Evolutionary conservation across 164 flowering plant genomes (phyloP), one percentile per base, ranked within the genome.

Genomic region (Macadamia integrifolia): DNA sequence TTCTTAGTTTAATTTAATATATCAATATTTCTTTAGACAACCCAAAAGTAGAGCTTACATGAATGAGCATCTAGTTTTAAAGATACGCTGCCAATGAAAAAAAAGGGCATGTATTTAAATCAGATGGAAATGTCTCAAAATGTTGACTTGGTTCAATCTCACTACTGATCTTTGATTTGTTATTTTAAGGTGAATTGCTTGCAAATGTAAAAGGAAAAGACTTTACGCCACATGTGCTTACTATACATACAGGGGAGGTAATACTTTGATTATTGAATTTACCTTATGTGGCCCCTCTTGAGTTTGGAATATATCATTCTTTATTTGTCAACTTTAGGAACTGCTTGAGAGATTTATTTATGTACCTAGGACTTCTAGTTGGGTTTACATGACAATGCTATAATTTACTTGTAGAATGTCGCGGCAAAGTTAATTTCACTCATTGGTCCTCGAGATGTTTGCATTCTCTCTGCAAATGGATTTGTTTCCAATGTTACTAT

Each of bases 401-500:
- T 29, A 3, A 28, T 73, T 59, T 52, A 53, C 58, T 61, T 77
- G 65, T 80, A 90, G 96, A 92, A 90, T 79, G 84, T 88, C 68
- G 78, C 82, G 6, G 68, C 70, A 28, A 90, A 83, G 69, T 81
- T 90, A 48, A 67, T 82, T 49, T 81, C 92, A 0, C 74, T 90
- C 73, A 64, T 85, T 6, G 89, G 88, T 46, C 78, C 86, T 17
- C 66, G 88, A 43, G 88, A 80, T 9, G 71, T 87, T 30, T 90
- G 96, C 60, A 68, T 90, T 71, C 90, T 90, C 62, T 86, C 93
- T 3, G 93, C 96, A 1, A 87, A 82, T 76, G 96, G 96, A 11
- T 74, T 87, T 56, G 76, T 90, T 73, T 90, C 93, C 0, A 85
- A 76, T 70, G 90, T 83, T 43, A 88, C 93, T 0, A 72, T 90